Evolutionary conservation across 2,329 filamentous ascomycete species (phyloP).

Genomic region (Fusarium fujikuroi): DNA sequence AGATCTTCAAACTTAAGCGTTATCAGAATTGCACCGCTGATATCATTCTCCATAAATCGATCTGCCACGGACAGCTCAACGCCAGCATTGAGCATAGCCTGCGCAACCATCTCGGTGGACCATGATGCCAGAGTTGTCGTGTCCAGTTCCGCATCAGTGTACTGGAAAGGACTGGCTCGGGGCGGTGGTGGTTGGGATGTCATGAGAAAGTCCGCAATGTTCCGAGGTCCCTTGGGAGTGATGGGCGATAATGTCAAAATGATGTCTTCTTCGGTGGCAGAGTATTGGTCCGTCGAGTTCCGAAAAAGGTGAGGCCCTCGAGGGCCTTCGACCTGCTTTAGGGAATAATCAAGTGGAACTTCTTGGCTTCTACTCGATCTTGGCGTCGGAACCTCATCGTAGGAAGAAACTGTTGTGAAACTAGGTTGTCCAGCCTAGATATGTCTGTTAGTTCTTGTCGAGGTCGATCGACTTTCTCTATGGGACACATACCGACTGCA

Average conservation of each 20-base stretch:
- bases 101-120: constrained; percentile 80
- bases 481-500: constrained; percentile 73
- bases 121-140: constrained; percentile 70
- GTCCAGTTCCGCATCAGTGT: constrained; percentile 67
- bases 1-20: constrained; percentile 93
- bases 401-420: constrained; percentile 87
- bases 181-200: constrained; percentile 42
- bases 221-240: constrained; percentile 69
- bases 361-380: constrained; percentile 70
- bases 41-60: constrained; percentile 91
- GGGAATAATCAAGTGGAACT: constrained; percentile 69
- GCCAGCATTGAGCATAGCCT: constrained; percentile 87
- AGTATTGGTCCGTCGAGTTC: constrained; percentile 62
- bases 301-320: constrained; percentile 89
- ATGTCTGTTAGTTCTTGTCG: constrained; percentile 21
- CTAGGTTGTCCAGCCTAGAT: constrained; percentile 75
- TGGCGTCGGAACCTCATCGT: constrained; percentile 85
- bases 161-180: constrained; percentile 65
- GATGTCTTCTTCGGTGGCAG: constrained; percentile 57
- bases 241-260: constrained; percentile 78
- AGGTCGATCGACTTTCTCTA: background rate
- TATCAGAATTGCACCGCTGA: constrained; percentile 85
- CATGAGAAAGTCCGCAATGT: constrained; percentile 43
- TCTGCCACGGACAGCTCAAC: constrained; percentile 82
- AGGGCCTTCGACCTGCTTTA: constrained; percentile 80